A percentile compares a stretch with the other conserved stretches of the same genome.
These are phyloP conservation scores for Halocafeteria seosinensis DNA, from an alignment of 108 stramenopile genomes.

Conservation along the genomic window DNA sequence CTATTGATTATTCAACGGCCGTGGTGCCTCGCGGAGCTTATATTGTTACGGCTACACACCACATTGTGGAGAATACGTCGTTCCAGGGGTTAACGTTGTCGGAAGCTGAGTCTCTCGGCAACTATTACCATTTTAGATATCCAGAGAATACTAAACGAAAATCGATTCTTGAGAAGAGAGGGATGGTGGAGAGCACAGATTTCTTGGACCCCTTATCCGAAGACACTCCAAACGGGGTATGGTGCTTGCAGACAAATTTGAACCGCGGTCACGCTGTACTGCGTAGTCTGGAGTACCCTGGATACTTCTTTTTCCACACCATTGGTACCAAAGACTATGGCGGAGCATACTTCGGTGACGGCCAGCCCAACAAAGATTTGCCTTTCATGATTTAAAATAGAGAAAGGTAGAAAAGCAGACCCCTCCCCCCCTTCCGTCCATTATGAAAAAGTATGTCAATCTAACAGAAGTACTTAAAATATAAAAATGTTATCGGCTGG, in stretches of 20 bases:
- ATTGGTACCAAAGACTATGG: slow-evolving; percentile 26
- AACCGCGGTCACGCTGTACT: slow-evolving; percentile 8
- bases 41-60: slow-evolving; percentile 10
- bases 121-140: slow-evolving; percentile 31
- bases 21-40: slow-evolving; percentile 18
- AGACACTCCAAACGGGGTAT: slow-evolving; percentile 27
- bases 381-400: slow-evolving; percentile 36
- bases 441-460: too few relatives aligned
- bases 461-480: too few relatives aligned
- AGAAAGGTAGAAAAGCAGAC: too few relatives aligned
- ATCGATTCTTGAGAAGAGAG: slow-evolving; percentile 23
- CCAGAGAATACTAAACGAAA: slow-evolving; percentile 18
- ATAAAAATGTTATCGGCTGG: background rate
- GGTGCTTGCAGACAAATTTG: slow-evolving; percentile 14
- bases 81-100: slow-evolving; percentile 18
- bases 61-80: slow-evolving; percentile 1
- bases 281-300: slow-evolving; percentile 31
- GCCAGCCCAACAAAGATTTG: slow-evolving; percentile 31
- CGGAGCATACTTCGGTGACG: slow-evolving; percentile 33
- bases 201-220: slow-evolving; percentile 32
- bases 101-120: slow-evolving; percentile 14
- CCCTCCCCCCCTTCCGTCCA: too few relatives aligned
- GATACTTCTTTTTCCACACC: slow-evolving; percentile 28
- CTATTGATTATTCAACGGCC: slow-evolving; percentile 15
- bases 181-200: slow-evolving; percentile 20